Evolutionary conservation across 2,329 filamentous ascomycete genomes (phyloP).

Genomic region (Botrytis cinerea): DNA sequence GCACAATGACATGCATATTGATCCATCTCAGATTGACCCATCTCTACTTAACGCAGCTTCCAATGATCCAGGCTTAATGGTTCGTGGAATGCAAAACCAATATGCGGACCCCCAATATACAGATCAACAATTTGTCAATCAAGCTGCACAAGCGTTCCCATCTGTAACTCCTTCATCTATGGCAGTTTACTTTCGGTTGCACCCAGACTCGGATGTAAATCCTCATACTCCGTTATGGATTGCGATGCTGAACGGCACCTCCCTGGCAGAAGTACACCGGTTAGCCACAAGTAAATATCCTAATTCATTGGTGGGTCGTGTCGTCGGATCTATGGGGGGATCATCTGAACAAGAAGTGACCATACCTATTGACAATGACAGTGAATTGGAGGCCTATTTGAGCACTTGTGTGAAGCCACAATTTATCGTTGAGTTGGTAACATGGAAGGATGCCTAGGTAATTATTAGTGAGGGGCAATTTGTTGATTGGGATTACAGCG

Average conservation of each 20-base stretch:
- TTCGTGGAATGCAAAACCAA: slow-evolving; percentile 41
- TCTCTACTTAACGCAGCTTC: slow-evolving; percentile 58
- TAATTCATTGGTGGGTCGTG: slow-evolving; percentile 56
- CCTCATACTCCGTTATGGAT: slow-evolving; percentile 62
- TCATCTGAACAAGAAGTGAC: slow-evolving; percentile 56
- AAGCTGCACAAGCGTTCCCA: slow-evolving; percentile 46
- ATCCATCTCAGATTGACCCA: slow-evolving; percentile 64
- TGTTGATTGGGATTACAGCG: neutral
- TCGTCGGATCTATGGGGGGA: slow-evolving; percentile 67
- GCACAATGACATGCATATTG: slow-evolving; percentile 62
- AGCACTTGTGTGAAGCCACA: slow-evolving; percentile 50
- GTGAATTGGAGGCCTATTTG: slow-evolving; percentile 72
- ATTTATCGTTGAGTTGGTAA: slow-evolving; percentile 40
- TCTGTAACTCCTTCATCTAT: slow-evolving; percentile 44
- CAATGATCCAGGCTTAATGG: slow-evolving; percentile 41
- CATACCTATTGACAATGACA: slow-evolving; percentile 68
- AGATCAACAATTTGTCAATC: slow-evolving; percentile 42
- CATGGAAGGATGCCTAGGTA: slow-evolving; percentile 39
- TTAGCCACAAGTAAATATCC: slow-evolving; percentile 62
- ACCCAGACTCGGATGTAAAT: slow-evolving; percentile 61
- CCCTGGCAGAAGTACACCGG: slow-evolving; percentile 63
- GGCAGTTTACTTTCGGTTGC: slow-evolving; percentile 69
- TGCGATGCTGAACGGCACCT: slow-evolving; percentile 56
- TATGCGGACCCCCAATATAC: slow-evolving; percentile 39
- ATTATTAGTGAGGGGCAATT: neutral